Evolutionary conservation across 164 flowering plant genomes (phyloP), one percentile per base, ranked within the genome.

Genomic region (Akebia trifoliata): DNA sequence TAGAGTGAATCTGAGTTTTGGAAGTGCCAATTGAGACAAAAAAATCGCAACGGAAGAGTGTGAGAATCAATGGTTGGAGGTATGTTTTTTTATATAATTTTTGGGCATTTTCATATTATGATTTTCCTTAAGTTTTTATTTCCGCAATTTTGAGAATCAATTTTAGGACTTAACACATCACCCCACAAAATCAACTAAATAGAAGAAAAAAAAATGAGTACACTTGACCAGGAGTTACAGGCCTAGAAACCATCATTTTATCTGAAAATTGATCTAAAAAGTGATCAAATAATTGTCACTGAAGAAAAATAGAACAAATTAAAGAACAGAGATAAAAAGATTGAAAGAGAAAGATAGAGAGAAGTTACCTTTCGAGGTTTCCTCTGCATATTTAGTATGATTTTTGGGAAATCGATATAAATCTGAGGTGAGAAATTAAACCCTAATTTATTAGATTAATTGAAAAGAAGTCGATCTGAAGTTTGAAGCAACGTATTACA

Each of bases 151-250:
- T n/a, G n/a, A n/a, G n/a, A n/a, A n/a, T n/a, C n/a, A n/a, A n/a
- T n/a, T n/a, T n/a, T n/a, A n/a, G n/a, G n/a, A n/a, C n/a, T n/a
- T n/a, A n/a, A n/a, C n/a, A n/a, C n/a, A n/a, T n/a, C n/a, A n/a
- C 11, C 28, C 6, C 24, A 17, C 4, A 6, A 15, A 28, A 60
- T 6, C 3, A 30, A 59, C 20, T 0, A 15, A 15, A 8, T 20
- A n/a, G 24, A 50, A 25, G 2, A 50, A 8, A 50, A 31, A n/a
- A n/a, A 31, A 12, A 15, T 20, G 7, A 20, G 2, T 57, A 43
- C 49, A 81, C 86, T 83, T 59, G 83, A 29, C 86, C 86, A n/a
- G 86, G 81, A 60, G 81, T 72, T 11, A 81, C 50, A 32, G 74
- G 55, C 59, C 65, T 80, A 25, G 76, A 26, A 57, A 63, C 74